Base-by-base conservation (phyloP, 2,329 filamentous ascomycete species). In the Ustulina deusta region DNA sequence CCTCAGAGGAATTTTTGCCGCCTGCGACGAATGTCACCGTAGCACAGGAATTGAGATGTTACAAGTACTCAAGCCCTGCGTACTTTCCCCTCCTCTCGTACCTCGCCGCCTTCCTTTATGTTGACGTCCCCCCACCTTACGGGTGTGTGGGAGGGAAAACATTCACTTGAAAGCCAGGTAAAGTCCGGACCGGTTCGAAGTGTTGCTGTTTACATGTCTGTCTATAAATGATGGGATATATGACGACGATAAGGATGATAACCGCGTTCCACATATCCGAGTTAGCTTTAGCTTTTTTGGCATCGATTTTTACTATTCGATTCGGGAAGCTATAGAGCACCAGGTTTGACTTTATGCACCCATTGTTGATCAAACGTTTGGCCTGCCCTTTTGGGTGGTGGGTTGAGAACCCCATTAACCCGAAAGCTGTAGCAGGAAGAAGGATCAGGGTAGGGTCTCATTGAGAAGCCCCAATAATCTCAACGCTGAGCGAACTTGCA, bases 341-440 rank as follows among this genome's bases (percentile, higher is more conserved):
- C 68, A 68, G 69, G 76, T 79, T 79, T 78, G 73, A 73, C 70
- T 74, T 75, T 69, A 73, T 76, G 77, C 72, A 74, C 68, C 68
- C 69, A 66, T 73, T 69, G 74, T 68, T 62, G 72, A 79, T 76
- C 75, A 76, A 77, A 76, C 75, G 66, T 49, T 54, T 69, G 68
- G 65, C 70, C 69, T 73, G 61, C 67, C 68, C 58, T 64, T 75
- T 74, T 64, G 54, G 65, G 65, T 56, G 48, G 54, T 58, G 49
- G 44, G 34, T 62, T 60, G 42, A 44, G 29, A 63, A 60, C 25
- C 54, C 54, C 62, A 58, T 58, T 63, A 34, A 27, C 51, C 63
- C 60, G 49, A 67, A 60, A 65, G 66, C 57, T 63, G 42, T 38
- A 68, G 67, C 58, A 66, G 68, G 70, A 61, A 32, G 48, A 59